Percentiles rank a stretch among this genome's conserved stretches.
Conservation (phyloP, 768 basidiomycete genomes). For the Neoboletus magnificus region DNA sequence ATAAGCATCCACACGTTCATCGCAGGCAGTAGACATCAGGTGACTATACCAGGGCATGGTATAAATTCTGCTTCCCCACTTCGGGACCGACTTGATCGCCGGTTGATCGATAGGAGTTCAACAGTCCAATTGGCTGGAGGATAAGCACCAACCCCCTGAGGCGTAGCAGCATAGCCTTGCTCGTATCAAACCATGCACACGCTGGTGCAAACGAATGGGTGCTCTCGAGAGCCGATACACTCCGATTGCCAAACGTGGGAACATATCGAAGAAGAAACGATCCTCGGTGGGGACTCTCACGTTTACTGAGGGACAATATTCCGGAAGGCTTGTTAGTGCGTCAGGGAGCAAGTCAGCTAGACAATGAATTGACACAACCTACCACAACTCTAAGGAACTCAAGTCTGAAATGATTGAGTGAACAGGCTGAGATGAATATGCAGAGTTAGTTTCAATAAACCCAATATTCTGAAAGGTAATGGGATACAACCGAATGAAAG, state of each 20-base stretch:
- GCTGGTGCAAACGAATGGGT: background rate
- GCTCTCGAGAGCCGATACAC: background rate
- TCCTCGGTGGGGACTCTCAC: background rate
- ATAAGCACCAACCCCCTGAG: background rate
- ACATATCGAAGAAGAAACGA: background rate
- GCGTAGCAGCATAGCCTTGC: background rate
- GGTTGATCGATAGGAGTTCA: background rate
- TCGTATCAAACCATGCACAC: background rate
- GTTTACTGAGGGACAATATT: background rate
- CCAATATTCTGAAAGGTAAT: background rate
- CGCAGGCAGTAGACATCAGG: background rate
- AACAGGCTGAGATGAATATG: background rate
- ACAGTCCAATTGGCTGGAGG: background rate
- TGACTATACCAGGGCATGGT: background rate
- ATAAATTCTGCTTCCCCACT: background rate
- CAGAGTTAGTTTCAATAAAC: background rate
- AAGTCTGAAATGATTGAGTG: background rate
- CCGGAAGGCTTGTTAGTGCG: background rate
- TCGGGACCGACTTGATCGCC: constrained; percentile 7
- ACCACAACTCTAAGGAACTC: background rate
- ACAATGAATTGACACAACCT: background rate
- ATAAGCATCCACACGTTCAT: background rate
- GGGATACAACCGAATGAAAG: background rate
- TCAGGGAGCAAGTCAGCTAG: background rate
- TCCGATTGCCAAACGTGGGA: background rate